Base-by-base conservation (phyloP, 257 asterid genomes). In the Schizonepeta tenuifolia region DNA sequence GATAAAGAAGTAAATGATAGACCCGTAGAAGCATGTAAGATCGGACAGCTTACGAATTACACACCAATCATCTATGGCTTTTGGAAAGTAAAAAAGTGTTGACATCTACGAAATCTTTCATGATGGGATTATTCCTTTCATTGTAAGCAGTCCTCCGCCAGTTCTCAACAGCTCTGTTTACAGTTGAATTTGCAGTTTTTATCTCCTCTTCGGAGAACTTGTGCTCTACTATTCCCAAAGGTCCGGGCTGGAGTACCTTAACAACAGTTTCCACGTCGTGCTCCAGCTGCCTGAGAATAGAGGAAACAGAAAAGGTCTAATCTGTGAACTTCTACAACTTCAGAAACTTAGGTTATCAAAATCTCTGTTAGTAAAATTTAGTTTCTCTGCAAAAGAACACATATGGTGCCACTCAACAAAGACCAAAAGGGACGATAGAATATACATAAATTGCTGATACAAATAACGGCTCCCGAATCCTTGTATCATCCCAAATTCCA, bases 261-360 rank as follows among this genome's bases (percentile, higher is more conserved):
- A 87, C 89, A 36, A 93, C 97, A 58, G 96, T 91, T 75, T 91
- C 98, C 87, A 91, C n/a, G 63, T 91, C 98, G 72, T 83, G 87
- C 83, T 91, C 98, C 80, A 93, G 81, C 82, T 84, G 87, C 90
- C 98, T 94, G 82, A 54, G 31, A 73, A 71, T 50, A 67, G 56
- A 65, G 21, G 61, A 57, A 71, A 69, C 56, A 57, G 38, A 15
- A 26, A 47, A 66, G 11, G 64, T 24, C 26, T 21, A 22, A 66
- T 11, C 33, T 31, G 36, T 31, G 36, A 31, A 31, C 36, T 6
- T 4, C 15, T 61, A 47, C 44, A 60, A 22, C 72, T 75, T 22
- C 58, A 40, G 6, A 65, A 15, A 65, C 71, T 26, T 76, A 11
- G 50, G 28, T 56, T 53, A 31, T 70, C 76, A 9, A 64, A 31